A percentile compares a stretch with the other conserved stretches of the same genome.
These are phyloP conservation scores for Ogataea trehalophila DNA, from an alignment of 805 yeast genomes.

Conservation along the genomic window DNA sequence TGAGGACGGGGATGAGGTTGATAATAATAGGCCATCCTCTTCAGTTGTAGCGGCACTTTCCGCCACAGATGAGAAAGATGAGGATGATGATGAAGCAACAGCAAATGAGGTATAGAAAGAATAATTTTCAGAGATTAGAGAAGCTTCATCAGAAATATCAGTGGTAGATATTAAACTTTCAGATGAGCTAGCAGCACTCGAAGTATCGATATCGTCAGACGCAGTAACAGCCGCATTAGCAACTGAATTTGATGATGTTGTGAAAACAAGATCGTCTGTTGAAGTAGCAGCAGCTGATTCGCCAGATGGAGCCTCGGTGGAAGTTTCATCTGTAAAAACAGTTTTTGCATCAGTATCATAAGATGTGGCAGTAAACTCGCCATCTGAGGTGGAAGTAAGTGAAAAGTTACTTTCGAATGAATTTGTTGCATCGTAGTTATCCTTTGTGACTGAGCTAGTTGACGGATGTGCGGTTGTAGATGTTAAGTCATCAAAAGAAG, in stretches of 20 bases:
- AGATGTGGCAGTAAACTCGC: background rate
- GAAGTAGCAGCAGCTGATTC: slow-evolving; percentile 1
- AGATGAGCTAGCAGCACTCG: background rate
- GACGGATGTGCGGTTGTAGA: too few relatives aligned
- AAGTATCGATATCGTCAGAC: background rate
- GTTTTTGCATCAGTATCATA: slow-evolving; percentile 1
- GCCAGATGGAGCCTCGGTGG: background rate
- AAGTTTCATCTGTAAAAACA: background rate
- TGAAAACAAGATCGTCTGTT: too few relatives aligned
- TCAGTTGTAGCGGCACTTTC: slow-evolving; percentile 4
- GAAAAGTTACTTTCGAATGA: background rate
- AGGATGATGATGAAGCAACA: background rate
- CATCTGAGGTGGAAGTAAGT: background rate
- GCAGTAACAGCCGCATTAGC: slow-evolving; percentile 13
- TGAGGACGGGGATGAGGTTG: background rate
- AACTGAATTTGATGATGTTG: background rate
- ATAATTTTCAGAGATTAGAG: too few relatives aligned
- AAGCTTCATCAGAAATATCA: background rate
- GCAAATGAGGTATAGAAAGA: background rate
- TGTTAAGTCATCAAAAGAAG: too few relatives aligned
- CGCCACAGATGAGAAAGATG: background rate
- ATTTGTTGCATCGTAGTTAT: background rate
- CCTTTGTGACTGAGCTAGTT: too few relatives aligned
- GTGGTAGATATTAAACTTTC: background rate
- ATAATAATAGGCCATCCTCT: too few relatives aligned